These are phyloP conservation scores for Pyricularia grisea DNA, from an alignment of 2,329 filamentous ascomycete genomes.

Conservation along the genomic window DNA sequence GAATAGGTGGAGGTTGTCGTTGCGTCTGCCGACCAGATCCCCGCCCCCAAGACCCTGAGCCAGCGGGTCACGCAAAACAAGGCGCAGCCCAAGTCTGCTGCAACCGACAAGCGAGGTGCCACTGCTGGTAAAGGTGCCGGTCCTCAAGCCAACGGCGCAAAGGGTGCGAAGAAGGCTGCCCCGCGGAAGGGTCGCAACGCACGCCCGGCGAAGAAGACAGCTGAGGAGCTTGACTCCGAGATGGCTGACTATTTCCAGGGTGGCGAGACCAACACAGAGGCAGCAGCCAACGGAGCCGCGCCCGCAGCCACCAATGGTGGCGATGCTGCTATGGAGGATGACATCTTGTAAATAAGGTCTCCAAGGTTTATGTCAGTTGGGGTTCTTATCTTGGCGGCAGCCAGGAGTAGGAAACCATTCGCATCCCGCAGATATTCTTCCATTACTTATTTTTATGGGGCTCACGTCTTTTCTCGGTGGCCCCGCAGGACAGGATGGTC, in stretches of 20 bases:
- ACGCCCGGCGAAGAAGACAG: conserved; percentile 74
- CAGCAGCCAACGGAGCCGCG: conserved; percentile 33
- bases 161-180: conserved; percentile 30
- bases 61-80: conserved; percentile 70
- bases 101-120: conserved; percentile 51
- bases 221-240: conserved; percentile 91
- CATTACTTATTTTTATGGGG: not conserved
- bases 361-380: not conserved
- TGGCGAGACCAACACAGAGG: conserved; percentile 26
- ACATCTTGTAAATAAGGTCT: conserved; percentile 37
- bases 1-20: conserved; percentile 81
- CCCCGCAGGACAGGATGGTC: not conserved
- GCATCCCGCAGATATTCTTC: not conserved
- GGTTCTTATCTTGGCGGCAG: not conserved
- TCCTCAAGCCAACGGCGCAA: conserved; percentile 31
- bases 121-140: conserved; percentile 23
- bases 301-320: conserved; percentile 21
- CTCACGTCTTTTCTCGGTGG: not conserved
- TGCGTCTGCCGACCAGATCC: conserved; percentile 59
- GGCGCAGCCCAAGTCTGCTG: conserved; percentile 73
- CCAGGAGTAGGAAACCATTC: not conserved
- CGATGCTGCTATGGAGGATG: conserved; percentile 52
- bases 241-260: conserved; percentile 89
- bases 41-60: conserved; percentile 60
- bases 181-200: conserved; percentile 47